phyloP scores from a whole-genome alignment of 2,329 filamentous ascomycete genomes.

The Bipolaris cookei region DNA sequence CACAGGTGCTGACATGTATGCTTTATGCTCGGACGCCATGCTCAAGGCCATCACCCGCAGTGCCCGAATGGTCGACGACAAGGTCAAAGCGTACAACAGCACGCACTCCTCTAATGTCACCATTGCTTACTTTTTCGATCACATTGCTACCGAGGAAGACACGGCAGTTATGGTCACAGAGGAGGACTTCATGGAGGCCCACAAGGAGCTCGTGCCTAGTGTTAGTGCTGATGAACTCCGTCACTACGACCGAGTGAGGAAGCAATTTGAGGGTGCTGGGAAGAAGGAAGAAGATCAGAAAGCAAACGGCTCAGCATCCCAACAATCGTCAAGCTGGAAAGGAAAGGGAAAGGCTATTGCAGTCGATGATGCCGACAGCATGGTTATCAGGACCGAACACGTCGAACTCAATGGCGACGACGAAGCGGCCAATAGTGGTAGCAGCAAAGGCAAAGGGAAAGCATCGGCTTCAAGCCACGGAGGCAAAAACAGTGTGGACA shows the following conservation, averaged over 20 bases:
- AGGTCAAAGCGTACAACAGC: conserved; percentile 74
- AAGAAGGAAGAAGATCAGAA: conserved; percentile 55
- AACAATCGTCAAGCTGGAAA: conserved; percentile 15
- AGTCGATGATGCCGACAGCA: conserved; percentile 46
- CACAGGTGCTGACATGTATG: conserved; percentile 96
- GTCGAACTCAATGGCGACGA: conserved; percentile 39
- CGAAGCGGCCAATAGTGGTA: conserved; percentile 11
- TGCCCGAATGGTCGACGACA: conserved; percentile 80
- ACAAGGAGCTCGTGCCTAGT: conserved; percentile 86
- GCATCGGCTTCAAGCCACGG: conserved; percentile 41
- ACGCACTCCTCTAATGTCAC: conserved; percentile 62
- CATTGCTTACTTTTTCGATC: conserved; percentile 95
- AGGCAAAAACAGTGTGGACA: conserved; percentile 44
- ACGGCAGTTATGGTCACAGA: conserved; percentile 87
- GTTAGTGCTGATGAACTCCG: conserved; percentile 90
- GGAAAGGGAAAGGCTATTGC: conserved; percentile 41
- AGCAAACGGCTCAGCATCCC: conserved; percentile 27
- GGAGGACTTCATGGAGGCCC: conserved; percentile 82
- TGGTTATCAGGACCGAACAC: conserved; percentile 52
- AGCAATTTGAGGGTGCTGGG: conserved; percentile 75
- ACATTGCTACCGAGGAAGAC: conserved; percentile 81
- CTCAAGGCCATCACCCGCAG: conserved; percentile 96
- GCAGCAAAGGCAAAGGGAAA: conserved; percentile 44
- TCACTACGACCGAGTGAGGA: conserved; percentile 86
- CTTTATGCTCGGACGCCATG: conserved; percentile 97